These are phyloP conservation scores for Ogataea parapolymorpha DNA, from an alignment of 805 yeast genomes.

Conservation along the genomic window DNA sequence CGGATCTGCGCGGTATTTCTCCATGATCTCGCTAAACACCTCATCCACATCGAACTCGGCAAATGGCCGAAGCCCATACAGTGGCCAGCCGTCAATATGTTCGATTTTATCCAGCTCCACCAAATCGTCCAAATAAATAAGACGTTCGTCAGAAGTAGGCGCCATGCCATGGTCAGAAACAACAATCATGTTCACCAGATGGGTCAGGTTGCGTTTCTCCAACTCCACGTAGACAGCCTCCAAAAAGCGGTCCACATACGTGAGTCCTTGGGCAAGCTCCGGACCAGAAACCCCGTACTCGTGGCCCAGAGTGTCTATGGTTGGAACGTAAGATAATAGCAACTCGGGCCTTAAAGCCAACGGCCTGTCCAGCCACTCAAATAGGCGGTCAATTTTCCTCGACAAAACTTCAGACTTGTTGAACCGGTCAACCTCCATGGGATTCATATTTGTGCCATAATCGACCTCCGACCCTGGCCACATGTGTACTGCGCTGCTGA, in stretches of 20 bases:
- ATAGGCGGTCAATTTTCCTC: slow-evolving; percentile 53
- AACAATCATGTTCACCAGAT: slow-evolving; percentile 68
- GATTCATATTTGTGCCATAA: slow-evolving; percentile 42
- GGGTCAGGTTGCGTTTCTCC: slow-evolving; percentile 50
- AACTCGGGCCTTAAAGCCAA: slow-evolving; percentile 65
- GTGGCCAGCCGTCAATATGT: slow-evolving; percentile 82
- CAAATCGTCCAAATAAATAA: slow-evolving; percentile 71
- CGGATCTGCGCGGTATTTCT: slow-evolving; percentile 30
- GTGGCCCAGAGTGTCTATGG: slow-evolving; percentile 78
- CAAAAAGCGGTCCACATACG: slow-evolving; percentile 64
- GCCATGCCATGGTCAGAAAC: slow-evolving; percentile 96
- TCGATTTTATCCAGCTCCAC: slow-evolving; percentile 53
- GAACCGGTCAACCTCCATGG: slow-evolving; percentile 58
- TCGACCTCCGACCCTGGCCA: slow-evolving; percentile 92
- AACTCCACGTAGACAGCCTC: slow-evolving; percentile 47
- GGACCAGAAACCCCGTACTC: slow-evolving; percentile 63
- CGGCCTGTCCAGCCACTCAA: slow-evolving; percentile 65
- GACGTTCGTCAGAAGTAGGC: slow-evolving; percentile 68
- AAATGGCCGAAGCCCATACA: slow-evolving; percentile 68
- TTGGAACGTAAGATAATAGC: slow-evolving; percentile 74
- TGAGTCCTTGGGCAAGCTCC: slow-evolving; percentile 51
- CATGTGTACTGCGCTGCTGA: slow-evolving; percentile 80
- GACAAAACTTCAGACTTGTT: slow-evolving; percentile 60
- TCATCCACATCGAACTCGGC: slow-evolving; percentile 38
- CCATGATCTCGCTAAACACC: slow-evolving; percentile 42